Base-by-base conservation (phyloP, 176 grass and related monocot species). In the Oryza punctata region DNA sequence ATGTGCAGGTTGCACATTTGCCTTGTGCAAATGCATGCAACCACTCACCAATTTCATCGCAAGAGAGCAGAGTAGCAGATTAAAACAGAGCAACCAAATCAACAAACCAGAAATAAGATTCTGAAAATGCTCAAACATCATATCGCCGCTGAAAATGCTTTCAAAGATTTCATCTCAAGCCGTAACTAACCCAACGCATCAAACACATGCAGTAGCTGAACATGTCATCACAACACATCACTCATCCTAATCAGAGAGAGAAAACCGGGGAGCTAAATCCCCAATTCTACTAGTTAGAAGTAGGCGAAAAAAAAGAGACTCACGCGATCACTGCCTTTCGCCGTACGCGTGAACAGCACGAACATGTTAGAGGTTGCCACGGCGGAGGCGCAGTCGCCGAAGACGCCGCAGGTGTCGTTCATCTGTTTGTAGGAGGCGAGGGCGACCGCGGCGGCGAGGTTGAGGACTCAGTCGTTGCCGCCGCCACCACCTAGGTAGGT, bases 401-500 rank as follows among this genome's bases (percentile, higher is more conserved):
- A 82, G 63, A 37, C 24, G 45, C 28, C 75, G 75, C 87, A 85
- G 70, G 27, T 63, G 70, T 1, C 10, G 64, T 89, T 85, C 7
- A 19, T 50, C 40, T 67, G 24, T 11, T 63, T 74, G 69, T 41
- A 19, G 46, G 89, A 84, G 12, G 85, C 84, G 57, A 54, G 60
- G 84, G 88, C 78, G 21, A 85, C 76, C 0, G 82, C 80, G 21
- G 77, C 71, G 38, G 87, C 82, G 71, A 90, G 82, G 74, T 87
- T 75, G 69, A 95, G 85, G 28, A 29, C 28, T 29, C 28, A 29
- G 28, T 29, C 28, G 28, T 29, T 29, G 28, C n/a, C n/a, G n/a
- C n/a, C n/a, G n/a, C n/a, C n/a, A n/a, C 28, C 1, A 29, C 28
- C 1, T 29, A 29, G 28, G 28, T 29, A 29, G 28, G 28, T 29